A percentile compares a stretch with the other conserved stretches of the same genome.
phyloP scores from a whole-genome alignment of 2,329 filamentous ascomycete species.

The Rosellinia necatrix region DNA sequence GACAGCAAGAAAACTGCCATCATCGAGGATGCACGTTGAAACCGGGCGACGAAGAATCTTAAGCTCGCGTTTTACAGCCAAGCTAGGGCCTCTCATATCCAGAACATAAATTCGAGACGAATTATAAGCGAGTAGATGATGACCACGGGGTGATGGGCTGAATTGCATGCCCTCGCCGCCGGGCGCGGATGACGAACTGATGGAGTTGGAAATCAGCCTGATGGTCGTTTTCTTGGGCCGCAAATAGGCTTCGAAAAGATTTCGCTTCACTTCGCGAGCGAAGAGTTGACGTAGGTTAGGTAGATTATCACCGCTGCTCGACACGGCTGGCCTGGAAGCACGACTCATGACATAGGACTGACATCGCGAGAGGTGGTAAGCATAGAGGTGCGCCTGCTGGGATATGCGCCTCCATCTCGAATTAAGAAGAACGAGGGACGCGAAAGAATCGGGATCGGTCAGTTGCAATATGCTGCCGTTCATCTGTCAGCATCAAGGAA shows the following conservation, averaged over 20 bases:
- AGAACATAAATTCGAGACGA: slow-evolving; percentile 84
- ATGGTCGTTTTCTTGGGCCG: slow-evolving; percentile 72
- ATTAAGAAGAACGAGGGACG: slow-evolving; percentile 68
- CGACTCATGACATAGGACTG: slow-evolving; percentile 62
- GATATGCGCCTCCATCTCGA: slow-evolving; percentile 68
- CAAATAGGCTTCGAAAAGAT: slow-evolving; percentile 76
- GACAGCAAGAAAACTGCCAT: slow-evolving; percentile 76
- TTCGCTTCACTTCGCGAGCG: slow-evolving; percentile 72
- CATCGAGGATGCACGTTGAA: slow-evolving; percentile 77
- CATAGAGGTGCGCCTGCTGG: slow-evolving; percentile 66
- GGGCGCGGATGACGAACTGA: slow-evolving; percentile 81
- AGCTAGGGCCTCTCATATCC: slow-evolving; percentile 63
- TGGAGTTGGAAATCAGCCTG: slow-evolving; percentile 81
- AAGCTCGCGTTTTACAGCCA: slow-evolving; percentile 74
- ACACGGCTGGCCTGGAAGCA: slow-evolving; percentile 39
- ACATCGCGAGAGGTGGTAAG: slow-evolving; percentile 64
- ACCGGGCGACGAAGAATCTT: slow-evolving; percentile 78
- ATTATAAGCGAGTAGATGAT: slow-evolving; percentile 78
- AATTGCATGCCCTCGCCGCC: slow-evolving; percentile 87
- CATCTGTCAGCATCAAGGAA: slow-evolving; percentile 15
- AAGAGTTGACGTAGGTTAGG: slow-evolving; percentile 68
- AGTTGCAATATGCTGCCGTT: slow-evolving; percentile 61
- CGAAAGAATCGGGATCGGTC: slow-evolving; percentile 66
- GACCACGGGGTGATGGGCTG: slow-evolving; percentile 74
- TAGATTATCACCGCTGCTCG: slow-evolving; percentile 55